A percentile compares a stretch with the other conserved stretches of the same genome.
phyloP scores from a whole-genome alignment of 306 rosid species.

The Glycine latifolia region DNA sequence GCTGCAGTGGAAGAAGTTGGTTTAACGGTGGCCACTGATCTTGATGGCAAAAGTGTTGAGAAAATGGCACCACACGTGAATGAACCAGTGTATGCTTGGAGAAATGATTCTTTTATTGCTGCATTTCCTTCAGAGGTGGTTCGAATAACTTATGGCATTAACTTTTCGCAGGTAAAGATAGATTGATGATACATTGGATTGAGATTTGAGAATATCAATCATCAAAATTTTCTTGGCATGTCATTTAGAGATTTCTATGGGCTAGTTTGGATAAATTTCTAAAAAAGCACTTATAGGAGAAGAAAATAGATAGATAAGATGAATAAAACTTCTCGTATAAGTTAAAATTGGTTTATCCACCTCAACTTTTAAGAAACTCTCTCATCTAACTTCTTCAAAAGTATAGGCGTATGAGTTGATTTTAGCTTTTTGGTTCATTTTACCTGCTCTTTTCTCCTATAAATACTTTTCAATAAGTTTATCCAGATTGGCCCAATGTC shows the following conservation, averaged over 20 bases:
- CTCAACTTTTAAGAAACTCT: not conserved
- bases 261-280: constrained; percentile 8
- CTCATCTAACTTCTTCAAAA: not conserved
- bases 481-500: not conserved
- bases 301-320: not conserved
- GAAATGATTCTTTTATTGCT: constrained; percentile 74
- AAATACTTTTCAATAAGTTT: not conserved
- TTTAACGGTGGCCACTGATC: constrained; percentile 65
- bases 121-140: constrained; percentile 74
- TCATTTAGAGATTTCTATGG: constrained; percentile 15
- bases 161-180: constrained; percentile 74
- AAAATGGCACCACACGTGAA: constrained; percentile 74
- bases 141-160: constrained; percentile 78
- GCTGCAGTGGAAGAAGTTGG: constrained; percentile 76
- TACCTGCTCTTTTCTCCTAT: too few relatives aligned
- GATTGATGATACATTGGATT: constrained; percentile 23
- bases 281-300: not conserved
- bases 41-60: constrained; percentile 60
- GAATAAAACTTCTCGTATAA: not conserved
- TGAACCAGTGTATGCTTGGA: constrained; percentile 72
- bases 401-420: too few relatives aligned
- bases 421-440: too few relatives aligned
- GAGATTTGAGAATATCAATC: constrained; percentile 43
- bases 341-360: not conserved
- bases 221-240: constrained; percentile 1